A percentile compares a stretch with the other conserved stretches of the same genome.
These are phyloP conservation scores for Sonneratia alba DNA, from an alignment of 345 rosid genomes.

Conservation along the genomic window DNA sequence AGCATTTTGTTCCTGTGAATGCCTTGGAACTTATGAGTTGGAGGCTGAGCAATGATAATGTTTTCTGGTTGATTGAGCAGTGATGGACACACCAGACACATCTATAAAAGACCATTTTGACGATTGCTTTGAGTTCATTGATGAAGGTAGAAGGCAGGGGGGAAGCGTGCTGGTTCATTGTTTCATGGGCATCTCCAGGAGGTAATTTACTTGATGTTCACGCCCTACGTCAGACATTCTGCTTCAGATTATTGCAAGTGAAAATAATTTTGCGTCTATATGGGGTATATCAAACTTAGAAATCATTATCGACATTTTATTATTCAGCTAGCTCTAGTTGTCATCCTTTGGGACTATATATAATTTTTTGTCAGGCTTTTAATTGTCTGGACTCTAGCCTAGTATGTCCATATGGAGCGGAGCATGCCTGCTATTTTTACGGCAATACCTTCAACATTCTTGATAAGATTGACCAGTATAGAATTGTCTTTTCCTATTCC, in stretches of 20 bases:
- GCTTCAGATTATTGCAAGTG: background rate
- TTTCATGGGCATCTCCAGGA: constrained; percentile 68
- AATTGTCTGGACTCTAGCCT: background rate
- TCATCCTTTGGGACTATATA: too few species aligned
- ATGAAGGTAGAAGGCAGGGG: constrained; percentile 54
- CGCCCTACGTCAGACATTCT: background rate
- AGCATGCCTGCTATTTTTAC: background rate
- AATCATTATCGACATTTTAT: too few species aligned
- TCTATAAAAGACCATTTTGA: constrained; percentile 46
- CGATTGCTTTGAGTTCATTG: constrained; percentile 60
- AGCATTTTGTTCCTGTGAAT: background rate
- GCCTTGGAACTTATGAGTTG: background rate
- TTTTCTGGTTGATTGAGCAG: constrained; percentile 20
- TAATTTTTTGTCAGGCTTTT: background rate
- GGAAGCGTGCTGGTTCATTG: constrained; percentile 62
- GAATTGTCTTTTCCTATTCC: background rate
- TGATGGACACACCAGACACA: constrained; percentile 49
- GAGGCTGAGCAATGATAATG: background rate
- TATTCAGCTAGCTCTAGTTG: too few species aligned
- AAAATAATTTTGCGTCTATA: background rate
- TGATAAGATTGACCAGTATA: background rate
- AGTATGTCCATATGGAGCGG: background rate
- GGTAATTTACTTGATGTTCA: constrained; percentile 27
- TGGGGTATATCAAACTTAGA: too few species aligned
- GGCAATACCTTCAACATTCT: background rate